Evolutionary conservation across 163 green algal species (phyloP).

Genomic region (Prototheca wickerhamii): DNA sequence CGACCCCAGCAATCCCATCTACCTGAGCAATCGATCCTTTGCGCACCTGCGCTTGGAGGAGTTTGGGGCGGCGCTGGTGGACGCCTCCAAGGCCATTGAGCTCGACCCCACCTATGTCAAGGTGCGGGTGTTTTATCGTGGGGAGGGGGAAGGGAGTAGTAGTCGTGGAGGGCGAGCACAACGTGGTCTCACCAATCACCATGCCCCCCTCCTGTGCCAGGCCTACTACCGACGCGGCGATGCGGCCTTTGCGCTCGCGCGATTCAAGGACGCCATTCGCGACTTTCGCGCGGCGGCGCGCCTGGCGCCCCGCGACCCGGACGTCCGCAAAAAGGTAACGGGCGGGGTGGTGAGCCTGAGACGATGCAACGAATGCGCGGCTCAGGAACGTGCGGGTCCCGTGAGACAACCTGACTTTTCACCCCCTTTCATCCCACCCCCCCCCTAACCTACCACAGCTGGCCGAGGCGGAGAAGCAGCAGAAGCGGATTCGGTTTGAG

Average conservation of each 20-base stretch:
- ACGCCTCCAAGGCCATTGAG: slow-evolving; percentile 80
- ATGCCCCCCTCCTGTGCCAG: slow-evolving; percentile 30
- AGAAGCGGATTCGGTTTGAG: slow-evolving; percentile 84
- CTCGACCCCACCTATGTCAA: slow-evolving; percentile 86
- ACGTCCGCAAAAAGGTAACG: slow-evolving; percentile 74
- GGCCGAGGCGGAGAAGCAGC: slow-evolving; percentile 76
- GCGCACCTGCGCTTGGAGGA: slow-evolving; percentile 76
- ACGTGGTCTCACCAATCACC: no score
- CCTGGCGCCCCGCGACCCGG: slow-evolving; percentile 73
- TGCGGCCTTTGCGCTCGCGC: slow-evolving; percentile 78
- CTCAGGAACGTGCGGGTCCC: no score
- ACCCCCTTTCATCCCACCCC: background rate
- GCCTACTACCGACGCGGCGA: slow-evolving; percentile 90
- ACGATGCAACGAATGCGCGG: no score
- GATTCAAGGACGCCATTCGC: slow-evolving; percentile 82
- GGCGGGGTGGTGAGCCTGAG: background rate
- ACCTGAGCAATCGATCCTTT: slow-evolving; percentile 78
- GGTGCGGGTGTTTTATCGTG: slow-evolving; percentile 32
- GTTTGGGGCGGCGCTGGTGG: slow-evolving; percentile 76
- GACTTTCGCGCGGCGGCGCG: slow-evolving; percentile 82
- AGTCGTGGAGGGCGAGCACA: no score
- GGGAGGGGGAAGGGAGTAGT: background rate
- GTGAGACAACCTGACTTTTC: no score
- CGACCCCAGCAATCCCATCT: slow-evolving; percentile 53
- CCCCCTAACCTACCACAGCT: slow-evolving; percentile 28